phyloP scores from a whole-genome alignment of 139 green algal species.

The Coelastrella sp. region DNA sequence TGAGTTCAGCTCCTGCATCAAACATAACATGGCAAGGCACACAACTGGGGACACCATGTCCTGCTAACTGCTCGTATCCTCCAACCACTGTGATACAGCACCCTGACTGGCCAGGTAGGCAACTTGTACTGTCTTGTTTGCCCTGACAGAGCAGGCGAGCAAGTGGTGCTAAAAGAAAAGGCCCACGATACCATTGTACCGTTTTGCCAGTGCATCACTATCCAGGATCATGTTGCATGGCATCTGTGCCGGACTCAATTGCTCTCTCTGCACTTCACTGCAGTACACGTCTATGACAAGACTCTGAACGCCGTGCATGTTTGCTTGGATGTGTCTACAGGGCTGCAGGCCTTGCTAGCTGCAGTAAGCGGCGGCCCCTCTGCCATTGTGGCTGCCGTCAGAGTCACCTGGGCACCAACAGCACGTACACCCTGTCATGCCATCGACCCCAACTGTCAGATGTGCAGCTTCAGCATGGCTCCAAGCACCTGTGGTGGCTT shows the following conservation, averaged over 20 bases:
- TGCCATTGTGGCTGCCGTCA: background rate
- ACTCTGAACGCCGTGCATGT: background rate
- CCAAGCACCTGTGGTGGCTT: background rate
- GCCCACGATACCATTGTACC: no score
- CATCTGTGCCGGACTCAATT: no score
- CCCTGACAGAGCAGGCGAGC: no score
- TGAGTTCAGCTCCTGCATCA: background rate
- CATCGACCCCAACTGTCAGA: slow-evolving; percentile 30
- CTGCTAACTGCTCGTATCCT: background rate
- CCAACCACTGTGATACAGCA: background rate
- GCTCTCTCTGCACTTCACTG: no score
- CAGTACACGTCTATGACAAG: no score
- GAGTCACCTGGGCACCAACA: background rate
- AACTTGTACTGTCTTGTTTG: no score
- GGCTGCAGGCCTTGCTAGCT: background rate
- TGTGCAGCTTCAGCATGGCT: background rate
- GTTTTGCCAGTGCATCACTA: no score
- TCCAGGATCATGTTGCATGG: no score
- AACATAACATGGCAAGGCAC: no score
- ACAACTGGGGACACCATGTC: background rate
- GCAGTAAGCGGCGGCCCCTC: background rate
- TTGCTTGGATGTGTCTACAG: background rate
- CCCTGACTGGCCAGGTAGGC: background rate
- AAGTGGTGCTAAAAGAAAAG: no score
- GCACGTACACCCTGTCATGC: slow-evolving; percentile 22